Evolutionary conservation across 2,329 filamentous ascomycete genomes (phyloP), one percentile per base, ranked within the genome.

Genomic region (Aulographum hederae): DNA sequence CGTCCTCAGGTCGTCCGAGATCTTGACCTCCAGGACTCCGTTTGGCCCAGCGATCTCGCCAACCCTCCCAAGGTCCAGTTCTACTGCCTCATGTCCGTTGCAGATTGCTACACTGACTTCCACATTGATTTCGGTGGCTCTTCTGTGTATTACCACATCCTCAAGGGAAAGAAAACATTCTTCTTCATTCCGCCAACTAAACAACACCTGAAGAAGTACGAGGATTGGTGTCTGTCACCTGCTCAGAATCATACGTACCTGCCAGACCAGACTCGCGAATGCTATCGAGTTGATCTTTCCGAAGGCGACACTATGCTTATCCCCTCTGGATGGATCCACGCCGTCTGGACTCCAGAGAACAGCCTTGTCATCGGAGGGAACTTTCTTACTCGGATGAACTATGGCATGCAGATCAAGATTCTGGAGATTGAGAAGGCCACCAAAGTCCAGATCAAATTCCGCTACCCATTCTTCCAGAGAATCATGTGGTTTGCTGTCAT

Each of bases 71-170:
- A 70, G 35, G 73, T 78, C 5, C 70, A 75, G 37, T 76, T 73
- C 43, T 75, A 75, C 52, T 73, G 69, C 44, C 53, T 78, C 21
- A 78, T 78, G 73, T 77, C 73, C 4, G 71, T 76, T 15, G 69
- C 70, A 10, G 72, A 78, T 47, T 75, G 71, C 48, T 78, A 74
- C 40, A 78, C 73, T 14, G 73, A 78, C 47, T 78, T 78, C 41
- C 73, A 78, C 48, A 73, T 78, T 44, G 73, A 78, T 44, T 78
- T 78, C 48, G 73, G 72, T 21, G 73, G 73, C 4, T 77, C 73
- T 3, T 77, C 72, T 1, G 73, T 78, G 4, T 78, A 70, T 44
- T 78, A 78, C 40, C 73, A 77, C 43, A 76, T 78, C 38, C 50
- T 77, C 33, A 72, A 71, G 39, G 73, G 73, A 34, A 70, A 64